Base-by-base conservation (phyloP, 1,139 yeast genomes). In the Suzukiozyma palmioleophila region DNA sequence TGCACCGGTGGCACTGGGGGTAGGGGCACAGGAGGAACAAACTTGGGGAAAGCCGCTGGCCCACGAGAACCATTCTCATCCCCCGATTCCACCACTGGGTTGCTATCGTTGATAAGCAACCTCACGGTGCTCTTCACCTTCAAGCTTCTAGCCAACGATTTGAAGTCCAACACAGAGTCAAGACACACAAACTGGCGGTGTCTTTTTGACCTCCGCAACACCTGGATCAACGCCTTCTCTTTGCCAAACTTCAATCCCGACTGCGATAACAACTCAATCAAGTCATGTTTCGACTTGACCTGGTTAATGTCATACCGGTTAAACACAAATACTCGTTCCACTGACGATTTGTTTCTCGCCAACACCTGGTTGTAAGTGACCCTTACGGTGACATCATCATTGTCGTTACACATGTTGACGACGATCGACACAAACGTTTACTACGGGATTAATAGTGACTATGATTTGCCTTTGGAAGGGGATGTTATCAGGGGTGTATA, bases 101-200 rank as follows among this genome's bases (percentile, higher is more conserved):
- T 32, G 15, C 27, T 18, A 41, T 62, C 69, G 37, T 49, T 50
- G 38, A 66, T 52, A 22, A 53, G 46, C 44, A 68, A 56, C 44
- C 57, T 60, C 26, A 67, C 52, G 41, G 61, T 66, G 41, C 59
- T 66, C 51, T 71, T 71, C n/a, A 70, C 76, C 43, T 63, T 59
- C 47, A 71, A 60, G 38, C 79, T 73, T 44, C 82, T 64, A 26
- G 56, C 52, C 43, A 78, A 57, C 12, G 73, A 60, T 46, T 60
- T 67, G 52, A 72, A 77, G 46, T 77, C 81, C 10, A 61, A 60
- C 2, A 43, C 50, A 3, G 62, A 39, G 30, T 64, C 66, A 50
- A 78, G 61, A 8, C 59, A 47, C 4, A 75, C 71, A 47, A 60
- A 77, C 14, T 58, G 53, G 44, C 65, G 66, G 37, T 60, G 59